Evolutionary conservation across 2,329 filamentous ascomycete species (phyloP), one percentile per base, ranked within the genome.

Genomic region (Sclerotinia spermophila): DNA sequence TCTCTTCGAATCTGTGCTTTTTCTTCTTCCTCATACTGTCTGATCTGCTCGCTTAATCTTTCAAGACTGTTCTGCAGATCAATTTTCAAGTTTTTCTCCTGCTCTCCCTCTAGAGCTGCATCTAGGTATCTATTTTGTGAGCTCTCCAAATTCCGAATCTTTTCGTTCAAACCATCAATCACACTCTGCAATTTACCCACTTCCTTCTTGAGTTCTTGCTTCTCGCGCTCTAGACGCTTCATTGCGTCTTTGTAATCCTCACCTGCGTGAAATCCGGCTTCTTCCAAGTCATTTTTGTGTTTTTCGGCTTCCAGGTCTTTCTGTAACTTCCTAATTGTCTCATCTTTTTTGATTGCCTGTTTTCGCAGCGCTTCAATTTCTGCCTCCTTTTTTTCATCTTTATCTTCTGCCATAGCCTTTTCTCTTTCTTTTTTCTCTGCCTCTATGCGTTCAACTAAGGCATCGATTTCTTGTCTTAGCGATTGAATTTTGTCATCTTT

Each of bases 111-210:
- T n/a, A 27, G 5, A 24, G 8, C 33, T 1, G n/a, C 61, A 13
- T 27, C 13, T 8, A 64, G 7, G 13, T 38, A 1, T 27, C 17
- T 17, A 24, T 10, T 3, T 5, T 38, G 24, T 40, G 33, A 38
- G 33, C 11, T n/a, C 24, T 59, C 56, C 56, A 59, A n/a, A 4
- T 0, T 6, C 15, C 6, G 21, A 19, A 17, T 15, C 13, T 10
- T 38, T 2, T n/a, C 2, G 1, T 27, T 7, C 33, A 64, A 27
- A 0, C 4, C 7, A 3, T 5, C 1, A 0, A 15, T 7, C 33
- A 2, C 6, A 7, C 40, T 38, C 15, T 27, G 15, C n/a, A 42
- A 11, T 60, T 60, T 30, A 11, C 3, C 7, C 11, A 27, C 10
- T 27, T 30, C 33, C 15, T 30, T 21, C 8, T 51, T 33, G 27